A percentile compares a stretch with the other conserved stretches of the same genome.
These are phyloP conservation scores for Periglandula ipomoeae DNA, from an alignment of 2,329 filamentous ascomycete species.

Conservation along the genomic window DNA sequence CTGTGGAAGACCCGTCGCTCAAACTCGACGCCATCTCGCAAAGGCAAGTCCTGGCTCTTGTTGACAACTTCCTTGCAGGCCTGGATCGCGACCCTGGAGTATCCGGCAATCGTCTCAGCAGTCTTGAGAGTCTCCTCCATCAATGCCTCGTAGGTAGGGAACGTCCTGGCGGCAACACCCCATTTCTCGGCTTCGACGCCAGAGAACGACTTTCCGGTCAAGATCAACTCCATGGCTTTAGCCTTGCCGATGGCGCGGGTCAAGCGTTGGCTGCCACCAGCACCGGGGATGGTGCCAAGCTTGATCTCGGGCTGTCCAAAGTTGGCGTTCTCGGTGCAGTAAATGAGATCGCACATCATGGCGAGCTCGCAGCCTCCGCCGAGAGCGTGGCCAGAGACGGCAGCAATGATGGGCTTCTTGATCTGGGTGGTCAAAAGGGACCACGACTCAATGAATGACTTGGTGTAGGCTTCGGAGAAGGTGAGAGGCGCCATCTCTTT, in stretches of 20 bases:
- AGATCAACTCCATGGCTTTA: slow-evolving; percentile 82
- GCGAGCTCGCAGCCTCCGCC: slow-evolving; percentile 94
- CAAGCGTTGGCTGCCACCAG: slow-evolving; percentile 81
- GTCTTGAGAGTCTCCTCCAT: slow-evolving; percentile 74
- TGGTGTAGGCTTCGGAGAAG: slow-evolving; percentile 79
- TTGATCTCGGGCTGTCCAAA: slow-evolving; percentile 98
- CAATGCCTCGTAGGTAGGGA: slow-evolving; percentile 70
- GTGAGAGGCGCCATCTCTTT: slow-evolving; percentile 96
- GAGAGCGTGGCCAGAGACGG: slow-evolving; percentile 88
- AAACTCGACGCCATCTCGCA: slow-evolving; percentile 88
- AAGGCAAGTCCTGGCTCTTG: slow-evolving; percentile 86
- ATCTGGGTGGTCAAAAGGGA: slow-evolving; percentile 73
- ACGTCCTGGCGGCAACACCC: slow-evolving; percentile 79
- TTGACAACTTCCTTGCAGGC: slow-evolving; percentile 98
- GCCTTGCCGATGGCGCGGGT: slow-evolving; percentile 77
- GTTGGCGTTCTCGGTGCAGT: slow-evolving; percentile 76
- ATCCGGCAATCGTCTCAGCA: slow-evolving; percentile 80
- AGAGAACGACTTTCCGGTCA: slow-evolving; percentile 76
- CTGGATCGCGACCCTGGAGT: slow-evolving; percentile 78
- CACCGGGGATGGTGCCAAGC: slow-evolving; percentile 84
- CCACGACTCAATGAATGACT: slow-evolving; percentile 93
- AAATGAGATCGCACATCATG: slow-evolving; percentile 94
- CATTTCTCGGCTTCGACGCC: slow-evolving; percentile 80
- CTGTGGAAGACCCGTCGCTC: slow-evolving; percentile 90
- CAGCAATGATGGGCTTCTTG: slow-evolving; percentile 90